Evolutionary conservation across 306 rosid genomes (phyloP), one percentile per base, ranked within the genome.

Genomic region (Sindora glabra): DNA sequence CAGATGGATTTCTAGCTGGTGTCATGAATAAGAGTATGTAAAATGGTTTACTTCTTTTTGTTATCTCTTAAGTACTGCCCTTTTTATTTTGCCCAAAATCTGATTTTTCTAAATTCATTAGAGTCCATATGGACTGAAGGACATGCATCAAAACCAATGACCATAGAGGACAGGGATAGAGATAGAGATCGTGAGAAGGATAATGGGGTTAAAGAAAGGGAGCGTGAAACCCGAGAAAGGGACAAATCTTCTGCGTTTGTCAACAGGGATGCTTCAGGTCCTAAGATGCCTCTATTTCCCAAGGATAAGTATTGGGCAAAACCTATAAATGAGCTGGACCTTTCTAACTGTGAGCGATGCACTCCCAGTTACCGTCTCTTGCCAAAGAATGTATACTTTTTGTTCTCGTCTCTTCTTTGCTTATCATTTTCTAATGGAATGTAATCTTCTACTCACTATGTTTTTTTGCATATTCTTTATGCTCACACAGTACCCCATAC

Each of bases 261-360:
- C 57, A 82, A 54, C 76, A 94, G 75, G 82, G 99, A 94, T 75
- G 78, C 29, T 25, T 84, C 74, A 37, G 78, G 70, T 81, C 89
- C 84, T 65, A 86, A 79, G 83, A 75, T 82, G 80, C 75, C 87
- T 72, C 57, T 84, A 47, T 86, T 74, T 69, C 65, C 95, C 44
- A 92, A 94, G 83, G 99, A 94, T 34, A 94, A 94, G 86, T 89
- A 94, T 70, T 60, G 78, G 59, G 70, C 79, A 36, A 94, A 94
- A 70, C 97, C 99, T 62, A 94, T 94, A 71, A 89, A 84, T 70
- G 99, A 94, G 80, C 90, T 94, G 55, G 99, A 94, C 83, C 90
- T 94, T 44, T 94, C 99, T 9, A 86, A 89, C 67, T 94, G 99
- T 37, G 97, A 94, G 53, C 95, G 76, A 23, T 94, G 97, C 86